A percentile compares a stretch with the other conserved stretches of the same genome.
Evolutionary conservation across 2,329 filamentous ascomycete species (phyloP).

Genomic region (Colletotrichum camelliae): DNA sequence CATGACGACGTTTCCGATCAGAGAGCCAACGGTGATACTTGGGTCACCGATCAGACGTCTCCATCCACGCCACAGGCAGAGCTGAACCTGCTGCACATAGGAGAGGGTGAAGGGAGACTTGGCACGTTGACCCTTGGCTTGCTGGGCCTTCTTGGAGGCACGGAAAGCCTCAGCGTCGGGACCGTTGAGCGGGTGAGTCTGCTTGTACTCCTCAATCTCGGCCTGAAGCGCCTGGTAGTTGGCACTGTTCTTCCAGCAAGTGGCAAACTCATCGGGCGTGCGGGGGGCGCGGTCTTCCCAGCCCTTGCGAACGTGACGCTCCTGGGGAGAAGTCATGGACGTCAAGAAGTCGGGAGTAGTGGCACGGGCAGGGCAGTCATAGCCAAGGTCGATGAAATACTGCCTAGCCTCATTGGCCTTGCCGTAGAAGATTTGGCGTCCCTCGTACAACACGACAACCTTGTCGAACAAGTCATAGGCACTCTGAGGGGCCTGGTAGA

Average conservation of each 20-base stretch:
- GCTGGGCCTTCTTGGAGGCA: slow-evolving; percentile 56
- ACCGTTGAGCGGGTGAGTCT: slow-evolving; percentile 56
- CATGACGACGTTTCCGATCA: slow-evolving; percentile 77
- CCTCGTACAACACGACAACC: slow-evolving; percentile 63
- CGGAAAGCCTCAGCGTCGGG: slow-evolving; percentile 64
- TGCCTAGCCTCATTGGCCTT: slow-evolving; percentile 62
- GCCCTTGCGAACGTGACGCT: slow-evolving; percentile 60
- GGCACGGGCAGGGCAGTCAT: slow-evolving; percentile 69
- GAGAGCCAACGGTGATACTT: slow-evolving; percentile 71
- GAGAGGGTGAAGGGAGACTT: slow-evolving; percentile 86
- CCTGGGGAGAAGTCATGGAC: slow-evolving; percentile 67
- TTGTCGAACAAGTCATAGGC: slow-evolving; percentile 71
- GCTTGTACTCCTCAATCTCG: slow-evolving; percentile 63
- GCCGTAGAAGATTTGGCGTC: slow-evolving; percentile 69
- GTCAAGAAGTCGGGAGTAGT: slow-evolving; percentile 77
- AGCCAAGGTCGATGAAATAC: slow-evolving; percentile 72
- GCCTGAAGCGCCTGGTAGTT: slow-evolving; percentile 55
- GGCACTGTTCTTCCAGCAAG: slow-evolving; percentile 60
- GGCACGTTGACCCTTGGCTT: slow-evolving; percentile 63
- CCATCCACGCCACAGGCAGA: slow-evolving; percentile 85
- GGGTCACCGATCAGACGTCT: slow-evolving; percentile 79
- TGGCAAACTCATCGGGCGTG: slow-evolving; percentile 67
- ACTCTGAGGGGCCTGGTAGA: slow-evolving; percentile 72
- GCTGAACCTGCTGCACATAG: slow-evolving; percentile 73
- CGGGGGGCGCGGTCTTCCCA: slow-evolving; percentile 62